Percentiles rank a stretch among this genome's conserved stretches.
These are phyloP conservation scores for Salix suchowensis DNA, from an alignment of 345 rosid genomes.

Conservation along the genomic window DNA sequence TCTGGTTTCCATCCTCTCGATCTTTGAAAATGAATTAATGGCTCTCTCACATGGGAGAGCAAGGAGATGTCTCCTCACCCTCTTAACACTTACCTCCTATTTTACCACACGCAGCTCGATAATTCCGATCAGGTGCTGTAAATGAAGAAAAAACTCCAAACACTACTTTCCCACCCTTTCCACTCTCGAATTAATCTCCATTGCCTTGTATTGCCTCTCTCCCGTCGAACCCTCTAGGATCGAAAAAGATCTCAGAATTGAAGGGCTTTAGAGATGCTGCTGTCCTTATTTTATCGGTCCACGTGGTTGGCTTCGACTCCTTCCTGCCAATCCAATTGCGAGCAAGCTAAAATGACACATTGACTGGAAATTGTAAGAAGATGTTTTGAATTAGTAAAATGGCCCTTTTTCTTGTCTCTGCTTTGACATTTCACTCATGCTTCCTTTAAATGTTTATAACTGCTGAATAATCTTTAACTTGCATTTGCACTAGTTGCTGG, in stretches of 20 bases:
- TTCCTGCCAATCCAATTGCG: conserved; percentile 38
- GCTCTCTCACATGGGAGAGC: conserved; percentile 3
- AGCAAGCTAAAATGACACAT: conserved; percentile 37
- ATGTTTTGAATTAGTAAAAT: not conserved
- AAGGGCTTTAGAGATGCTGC: conserved; percentile 56
- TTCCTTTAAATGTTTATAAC: not conserved
- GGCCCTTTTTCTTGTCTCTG: not conserved
- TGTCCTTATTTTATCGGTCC: conserved; percentile 72
- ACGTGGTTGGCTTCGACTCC: conserved; percentile 39
- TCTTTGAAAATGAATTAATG: not conserved
- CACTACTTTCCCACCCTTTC: conserved; percentile 59
- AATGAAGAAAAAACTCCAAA: conserved; percentile 50
- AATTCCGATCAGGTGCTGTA: conserved; percentile 80
- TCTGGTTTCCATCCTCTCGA: not conserved
- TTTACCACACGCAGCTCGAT: conserved; percentile 14
- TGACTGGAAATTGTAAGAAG: not conserved
- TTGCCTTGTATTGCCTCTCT: conserved; percentile 74
- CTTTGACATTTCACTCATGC: not conserved
- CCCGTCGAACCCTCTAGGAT: conserved; percentile 60
- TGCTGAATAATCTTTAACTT: conserved; percentile 14
- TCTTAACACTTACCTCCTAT: not conserved
- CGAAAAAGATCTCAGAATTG: conserved; percentile 42
- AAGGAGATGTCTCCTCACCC: not conserved
- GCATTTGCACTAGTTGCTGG: conserved; percentile 49
- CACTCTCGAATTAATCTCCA: conserved; percentile 61